These are phyloP conservation scores for Dryas alaskensis DNA, from an alignment of 306 rosid species.

Conservation along the genomic window DNA sequence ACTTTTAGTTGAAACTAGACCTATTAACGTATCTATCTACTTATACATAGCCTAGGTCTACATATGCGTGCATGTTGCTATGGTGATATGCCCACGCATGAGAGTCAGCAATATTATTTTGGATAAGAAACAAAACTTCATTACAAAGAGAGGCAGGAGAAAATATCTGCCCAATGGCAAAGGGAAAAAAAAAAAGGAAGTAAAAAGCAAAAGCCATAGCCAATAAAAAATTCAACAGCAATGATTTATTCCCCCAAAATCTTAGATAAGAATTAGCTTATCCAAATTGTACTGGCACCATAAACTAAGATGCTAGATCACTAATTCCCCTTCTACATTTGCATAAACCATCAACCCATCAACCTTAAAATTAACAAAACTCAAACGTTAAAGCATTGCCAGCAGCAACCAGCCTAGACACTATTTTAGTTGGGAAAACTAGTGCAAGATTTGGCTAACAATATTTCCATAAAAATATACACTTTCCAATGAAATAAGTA, in stretches of 20 bases:
- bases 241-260: background rate
- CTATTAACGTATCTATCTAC: background rate
- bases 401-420: background rate
- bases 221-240: background rate
- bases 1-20: background rate
- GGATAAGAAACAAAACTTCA: background rate
- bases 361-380: background rate
- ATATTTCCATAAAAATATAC: background rate
- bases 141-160: background rate
- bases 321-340: background rate
- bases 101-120: background rate
- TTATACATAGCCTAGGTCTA: background rate
- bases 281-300: background rate
- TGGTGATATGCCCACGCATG: too few species aligned
- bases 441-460: background rate
- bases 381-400: slow-evolving; percentile 2
- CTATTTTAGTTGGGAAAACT: background rate
- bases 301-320: background rate
- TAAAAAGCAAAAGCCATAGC: background rate
- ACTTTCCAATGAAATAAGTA: background rate
- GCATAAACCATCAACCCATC: background rate
- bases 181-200: background rate
- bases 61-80: too few species aligned
- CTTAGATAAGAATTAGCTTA: background rate
- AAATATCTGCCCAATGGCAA: background rate